phyloP scores from a whole-genome alignment of 805 yeast genomes.

The Saturnispora diversa region DNA sequence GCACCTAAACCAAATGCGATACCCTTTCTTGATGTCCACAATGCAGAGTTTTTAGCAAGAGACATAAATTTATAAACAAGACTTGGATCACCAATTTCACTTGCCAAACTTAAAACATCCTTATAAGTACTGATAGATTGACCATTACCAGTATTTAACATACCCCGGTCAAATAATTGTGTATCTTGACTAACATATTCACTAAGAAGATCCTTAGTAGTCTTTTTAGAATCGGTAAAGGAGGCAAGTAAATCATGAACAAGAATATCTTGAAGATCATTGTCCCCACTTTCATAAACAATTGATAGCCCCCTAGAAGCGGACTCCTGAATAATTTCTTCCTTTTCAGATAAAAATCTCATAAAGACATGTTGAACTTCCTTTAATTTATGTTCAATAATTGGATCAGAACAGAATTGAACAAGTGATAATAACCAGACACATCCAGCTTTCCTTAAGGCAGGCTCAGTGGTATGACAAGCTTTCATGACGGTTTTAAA shows the following conservation, averaged over 20 bases:
- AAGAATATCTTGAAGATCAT: constrained; percentile 58
- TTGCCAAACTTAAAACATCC: constrained; percentile 79
- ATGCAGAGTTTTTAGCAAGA: constrained; percentile 72
- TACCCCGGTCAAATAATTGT: constrained; percentile 76
- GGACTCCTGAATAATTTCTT: constrained; percentile 84
- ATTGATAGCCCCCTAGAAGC: constrained; percentile 84
- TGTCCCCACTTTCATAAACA: constrained; percentile 69
- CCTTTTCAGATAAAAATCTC: constrained; percentile 70
- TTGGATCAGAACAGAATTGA: constrained; percentile 57
- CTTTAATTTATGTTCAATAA: constrained; percentile 37
- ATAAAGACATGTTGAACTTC: constrained; percentile 68
- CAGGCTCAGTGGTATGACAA: constrained; percentile 61
- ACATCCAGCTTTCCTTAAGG: constrained; percentile 66
- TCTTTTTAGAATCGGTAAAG: constrained; percentile 59
- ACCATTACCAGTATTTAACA: constrained; percentile 71
- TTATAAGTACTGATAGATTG: constrained; percentile 86
- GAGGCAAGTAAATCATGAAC: constrained; percentile 67
- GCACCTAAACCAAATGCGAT: constrained; percentile 90
- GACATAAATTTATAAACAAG: constrained; percentile 93
- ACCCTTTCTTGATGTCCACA: constrained; percentile 92
- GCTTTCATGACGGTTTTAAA: constrained; percentile 44
- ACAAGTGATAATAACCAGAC: constrained; percentile 78
- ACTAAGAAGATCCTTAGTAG: constrained; percentile 37
- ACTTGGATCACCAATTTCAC: constrained; percentile 93
- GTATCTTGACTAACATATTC: constrained; percentile 76